phyloP scores from a whole-genome alignment of 257 asterid species.

The Solanum dulcamara region DNA sequence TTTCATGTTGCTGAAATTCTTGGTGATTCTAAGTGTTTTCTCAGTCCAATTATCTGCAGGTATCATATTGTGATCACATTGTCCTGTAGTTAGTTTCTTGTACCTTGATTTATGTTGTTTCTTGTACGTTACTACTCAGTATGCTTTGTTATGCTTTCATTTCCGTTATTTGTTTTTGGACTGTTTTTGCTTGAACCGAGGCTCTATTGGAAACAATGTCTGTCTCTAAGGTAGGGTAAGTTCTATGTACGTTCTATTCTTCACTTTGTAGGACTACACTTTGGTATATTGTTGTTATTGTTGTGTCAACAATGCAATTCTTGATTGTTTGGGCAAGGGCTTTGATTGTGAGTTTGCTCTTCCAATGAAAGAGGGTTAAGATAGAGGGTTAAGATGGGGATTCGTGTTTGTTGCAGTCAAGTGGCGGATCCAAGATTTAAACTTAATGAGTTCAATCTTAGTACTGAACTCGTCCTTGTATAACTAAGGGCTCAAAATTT shows the following conservation, averaged over 20 bases:
- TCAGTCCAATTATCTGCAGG: slow-evolving; percentile 62
- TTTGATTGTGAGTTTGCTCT: background rate
- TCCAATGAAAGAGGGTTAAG: background rate
- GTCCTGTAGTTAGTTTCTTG: background rate
- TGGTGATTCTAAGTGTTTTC: slow-evolving; percentile 21
- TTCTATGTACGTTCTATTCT: background rate
- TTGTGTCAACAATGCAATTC: background rate
- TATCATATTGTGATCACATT: slow-evolving; percentile 15
- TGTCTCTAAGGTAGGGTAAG: background rate
- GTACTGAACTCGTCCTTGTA: background rate
- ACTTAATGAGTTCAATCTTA: background rate
- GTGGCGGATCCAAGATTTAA: background rate
- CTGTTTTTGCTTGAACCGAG: background rate
- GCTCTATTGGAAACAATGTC: background rate
- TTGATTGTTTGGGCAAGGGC: background rate
- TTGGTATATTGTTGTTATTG: background rate
- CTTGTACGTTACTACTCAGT: background rate
- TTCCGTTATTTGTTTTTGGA: background rate
- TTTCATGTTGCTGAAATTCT: slow-evolving; percentile 16
- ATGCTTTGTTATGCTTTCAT: background rate
- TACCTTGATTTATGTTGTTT: background rate
- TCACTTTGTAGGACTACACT: background rate
- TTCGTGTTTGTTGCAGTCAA: background rate
- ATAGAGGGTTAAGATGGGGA: background rate
- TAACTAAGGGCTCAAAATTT: background rate